Base-by-base conservation (phyloP, 1,284 basidiomycete species). In the Apiotrichum gamsii region DNA sequence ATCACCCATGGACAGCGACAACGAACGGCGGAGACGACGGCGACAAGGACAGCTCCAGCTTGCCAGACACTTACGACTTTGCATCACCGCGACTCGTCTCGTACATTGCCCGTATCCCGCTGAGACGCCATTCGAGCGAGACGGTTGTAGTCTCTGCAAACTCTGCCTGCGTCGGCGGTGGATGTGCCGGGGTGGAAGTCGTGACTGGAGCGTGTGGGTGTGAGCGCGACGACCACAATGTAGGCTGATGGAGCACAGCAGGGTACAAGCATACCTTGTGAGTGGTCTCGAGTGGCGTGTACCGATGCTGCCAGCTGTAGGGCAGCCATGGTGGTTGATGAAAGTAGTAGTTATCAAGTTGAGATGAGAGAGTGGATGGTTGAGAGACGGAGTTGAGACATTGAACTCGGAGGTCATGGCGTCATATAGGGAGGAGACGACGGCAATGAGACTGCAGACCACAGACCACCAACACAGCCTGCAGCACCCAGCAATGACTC, bases 51-150 rank as follows among this genome's bases (percentile, higher is more conserved):
- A n/a, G n/a, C n/a, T n/a, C n/a, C n/a, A n/a, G 18, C 19, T 13
- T 5, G 35, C 8, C 20, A 4, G 9, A 14, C 25, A 49, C 68
- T 59, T 46, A 72, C 69, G 68, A 70, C 52, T 72, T 72, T 34
- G 55, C 48, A 6, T 68, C 69, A 4, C 71, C 71, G 48, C 63
- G 67, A 31, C 82, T 85, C 18, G 77, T 76, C 31, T 89, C 86
- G 54, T 87, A 88, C 31, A 88, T 68, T 43, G 75, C 74, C 62
- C 80, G 83, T 38, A 88, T 72, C 2, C 80, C 82, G 23, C 76
- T 76, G 28, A 88, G 71, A 1, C 78, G 81, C 86, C 86, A 89
- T 68, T 88, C 85, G 46, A 88, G 82, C 10, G 78, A 78, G 47
- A 83, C 77, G 0, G 81, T 76, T 1, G 76, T 78, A 42, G 77